phyloP scores from a whole-genome alignment of 345 rosid species.

The Capsella bursapastoris region DNA sequence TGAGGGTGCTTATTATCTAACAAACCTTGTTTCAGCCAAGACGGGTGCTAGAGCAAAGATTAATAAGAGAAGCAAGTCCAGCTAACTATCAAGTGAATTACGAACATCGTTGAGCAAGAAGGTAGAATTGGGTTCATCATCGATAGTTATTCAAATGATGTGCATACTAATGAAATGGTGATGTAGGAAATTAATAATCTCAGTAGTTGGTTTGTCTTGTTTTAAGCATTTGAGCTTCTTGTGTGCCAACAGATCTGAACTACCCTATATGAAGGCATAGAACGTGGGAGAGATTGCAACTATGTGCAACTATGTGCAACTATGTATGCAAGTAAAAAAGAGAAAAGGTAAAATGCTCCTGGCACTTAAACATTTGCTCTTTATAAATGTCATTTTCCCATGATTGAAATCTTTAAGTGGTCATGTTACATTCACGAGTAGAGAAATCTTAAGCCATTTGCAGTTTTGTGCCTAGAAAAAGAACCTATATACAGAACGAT shows the following conservation, averaged over 20 bases:
- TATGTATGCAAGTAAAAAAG: neutral
- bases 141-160: neutral
- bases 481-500: slow-evolving; percentile 25
- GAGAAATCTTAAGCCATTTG: slow-evolving; percentile 5
- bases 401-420: slow-evolving; percentile 1
- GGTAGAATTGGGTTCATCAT: slow-evolving; percentile 36
- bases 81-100: slow-evolving; percentile 12
- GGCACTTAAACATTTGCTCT: slow-evolving; percentile 7
- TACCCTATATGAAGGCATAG: slow-evolving; percentile 56
- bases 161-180: slow-evolving; percentile 1
- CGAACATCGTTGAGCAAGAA: slow-evolving; percentile 31
- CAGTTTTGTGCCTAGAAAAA: slow-evolving; percentile 23
- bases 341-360: slow-evolving; percentile 2
- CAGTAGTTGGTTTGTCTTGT: slow-evolving; percentile 4
- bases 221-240: neutral
- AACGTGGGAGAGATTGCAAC: slow-evolving; percentile 49
- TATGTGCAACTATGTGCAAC: slow-evolving; percentile 10
- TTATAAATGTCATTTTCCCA: slow-evolving; percentile 11
- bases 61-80: slow-evolving; percentile 42
- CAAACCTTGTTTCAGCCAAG: slow-evolving; percentile 60
- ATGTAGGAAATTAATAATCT: neutral
- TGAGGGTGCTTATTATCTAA: slow-evolving; percentile 63
- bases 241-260: slow-evolving; percentile 1
- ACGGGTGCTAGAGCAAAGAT: slow-evolving; percentile 47
- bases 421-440: slow-evolving; percentile 14